Evolutionary conservation across 2,329 filamentous ascomycete genomes (phyloP), one percentile per base, ranked within the genome.

Genomic region (Hortaea werneckii): DNA sequence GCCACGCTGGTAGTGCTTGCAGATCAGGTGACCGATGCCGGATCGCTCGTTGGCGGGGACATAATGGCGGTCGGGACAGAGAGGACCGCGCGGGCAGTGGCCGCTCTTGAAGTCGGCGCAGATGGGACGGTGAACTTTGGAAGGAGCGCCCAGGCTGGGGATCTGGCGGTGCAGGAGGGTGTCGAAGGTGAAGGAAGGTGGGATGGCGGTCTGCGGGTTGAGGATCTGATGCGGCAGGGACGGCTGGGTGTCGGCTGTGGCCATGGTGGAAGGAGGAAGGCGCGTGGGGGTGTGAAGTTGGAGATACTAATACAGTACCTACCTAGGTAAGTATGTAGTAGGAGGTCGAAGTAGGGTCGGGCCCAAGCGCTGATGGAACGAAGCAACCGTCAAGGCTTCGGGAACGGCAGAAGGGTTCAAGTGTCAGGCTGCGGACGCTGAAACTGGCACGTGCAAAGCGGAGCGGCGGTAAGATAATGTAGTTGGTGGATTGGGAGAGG

Each of bases 1-100:
- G 0, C 89, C 90, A 54, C 94, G 86, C 61, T 96, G 81, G 82
- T 92, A 96, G 75, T 96, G 92, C 72, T 98, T 96, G 80, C 92
- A 98, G 50, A 98, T 90, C 11, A 96, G 80, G 45, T 63, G 58
- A 11, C 54, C 54, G 47, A 63, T 58, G 11, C 57, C 59, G 6
- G 53, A 56, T n/a, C 58, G 54, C 41, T 61, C 59, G 46, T 54
- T 62, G 78, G 71, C 72, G 26, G 70, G 67, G 5, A 70, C 65
- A 48, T 70, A 72, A 71, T 96, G 90, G 42, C 87, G 85, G 67
- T 96, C 88, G 1, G 87, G 80, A 65, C 92, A 96, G 46, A 79
- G 76, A 50, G 83, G 80, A 35, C 89, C 90, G 51, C 89, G 77
- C 0, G 89, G 87, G 62, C 92, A 96, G 68, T 89, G 83, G 37